Evolutionary conservation across 805 yeast genomes (phyloP), one percentile per base, ranked within the genome.

Genomic region (Wickerhamiella bombiphila): DNA sequence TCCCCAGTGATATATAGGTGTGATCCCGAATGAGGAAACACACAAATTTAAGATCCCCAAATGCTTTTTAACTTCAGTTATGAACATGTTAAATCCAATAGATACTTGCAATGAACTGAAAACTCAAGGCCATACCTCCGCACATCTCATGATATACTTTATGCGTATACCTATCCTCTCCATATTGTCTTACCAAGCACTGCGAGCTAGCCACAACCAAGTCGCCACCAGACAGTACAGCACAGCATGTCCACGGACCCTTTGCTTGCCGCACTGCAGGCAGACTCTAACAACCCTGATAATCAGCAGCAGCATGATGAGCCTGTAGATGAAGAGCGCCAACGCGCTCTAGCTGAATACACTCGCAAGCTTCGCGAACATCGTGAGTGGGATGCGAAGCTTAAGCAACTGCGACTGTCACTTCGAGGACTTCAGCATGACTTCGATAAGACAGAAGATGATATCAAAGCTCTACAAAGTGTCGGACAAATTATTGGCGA

Each of bases 401-500:
- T 91, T 52, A 88, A 83, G 58, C 83, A 76, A 31, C 67, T 86
- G 43, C 72, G 98, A 48, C 62, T 80, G 53, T 72, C 77, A 46
- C 80, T 91, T 64, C 76, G 85, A 58, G 93, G 72, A 49, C 61
- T 85, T 47, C 94, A 85, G 46, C 75, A 73, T 50, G 76, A 76
- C 44, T 91, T 74, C 59, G 88, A 80, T 42, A 85, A 83, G 66
- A 88, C 98, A 2, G 99, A 91, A 58, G 82, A 85, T 49, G 98
- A 91, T 53, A 91, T 91, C 58, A 88, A 85, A 62, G 97, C 97
- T 14, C 68, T 91, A 47, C 98, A 91, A 61, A 78, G 93, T 46
- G 94, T 91, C 44, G 98, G 98, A 3, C 98, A 91, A 61, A 76
- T 91, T 54, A 80, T 91, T 48, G 98, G 98, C 40, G 98, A 91